Evolutionary conservation across 768 basidiomycete species (phyloP), one percentile per base, ranked within the genome.

Genomic region (Mycena kentingensis): DNA sequence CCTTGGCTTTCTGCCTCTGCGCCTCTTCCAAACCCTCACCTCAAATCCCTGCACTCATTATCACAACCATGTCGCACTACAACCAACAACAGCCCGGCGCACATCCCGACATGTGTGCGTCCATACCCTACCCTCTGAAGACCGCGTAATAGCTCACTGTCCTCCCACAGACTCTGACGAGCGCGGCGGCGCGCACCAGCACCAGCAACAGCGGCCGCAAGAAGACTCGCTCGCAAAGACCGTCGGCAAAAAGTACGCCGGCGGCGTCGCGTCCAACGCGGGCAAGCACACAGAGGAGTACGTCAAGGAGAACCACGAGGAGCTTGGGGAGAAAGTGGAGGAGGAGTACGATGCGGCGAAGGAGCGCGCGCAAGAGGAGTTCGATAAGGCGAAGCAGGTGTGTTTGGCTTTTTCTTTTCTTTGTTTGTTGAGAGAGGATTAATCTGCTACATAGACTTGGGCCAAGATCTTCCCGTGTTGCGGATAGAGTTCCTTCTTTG

Each of bases 401-500:
- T 37, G 42, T 21, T 24, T 34, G 24, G 19, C 1, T n/a, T 39
- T 27, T 45, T 39, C 25, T 10, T 32, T 24, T 8, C 13, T 28
- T 31, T 7, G 16, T 11, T 22, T 26, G 34, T 45, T 54, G 4
- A 51, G 3, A 3, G 3, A 13, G 4, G 25, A 11, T n/a, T n/a
- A n/a, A n/a, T n/a, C n/a, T n/a, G n/a, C n/a, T n/a, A 12, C 27
- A 10, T 47, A 60, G 58, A 60, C 58, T 3, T 60, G 58, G 58
- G 5, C 54, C 5, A 60, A 60, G 49, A 60, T 60, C 15, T 60
- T 60, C 32, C 58, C 58, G 19, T 60, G 58, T n/a, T 60, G 58
- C 36, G 45, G 31, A 13, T 60, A 49, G 47, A 36, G n/a, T 32
- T 8, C 31, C 16, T 16, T 8, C 31, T 8, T 16, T 16, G 16